phyloP scores from a whole-genome alignment of 345 rosid species.

The Psidium friedrichsthalianum region DNA sequence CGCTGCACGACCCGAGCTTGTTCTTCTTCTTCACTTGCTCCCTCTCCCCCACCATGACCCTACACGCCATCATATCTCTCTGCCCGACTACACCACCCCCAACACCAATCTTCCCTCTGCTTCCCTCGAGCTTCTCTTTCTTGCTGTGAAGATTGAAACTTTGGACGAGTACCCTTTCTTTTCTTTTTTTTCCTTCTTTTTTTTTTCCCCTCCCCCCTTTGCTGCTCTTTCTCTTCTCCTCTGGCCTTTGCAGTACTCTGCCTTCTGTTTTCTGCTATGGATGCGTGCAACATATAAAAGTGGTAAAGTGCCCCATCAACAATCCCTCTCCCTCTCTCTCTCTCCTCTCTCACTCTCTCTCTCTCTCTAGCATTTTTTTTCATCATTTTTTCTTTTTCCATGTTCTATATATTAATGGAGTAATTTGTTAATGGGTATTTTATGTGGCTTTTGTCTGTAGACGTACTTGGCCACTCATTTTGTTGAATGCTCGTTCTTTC shows the following conservation, averaged over 20 bases:
- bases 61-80: background rate
- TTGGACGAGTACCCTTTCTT: background rate
- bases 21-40: background rate
- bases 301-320: slow-evolving; percentile 18
- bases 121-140: background rate
- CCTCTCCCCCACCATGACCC: background rate
- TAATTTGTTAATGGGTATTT: background rate
- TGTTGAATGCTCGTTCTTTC: background rate
- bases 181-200: background rate
- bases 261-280: slow-evolving; percentile 27
- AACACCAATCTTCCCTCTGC: background rate
- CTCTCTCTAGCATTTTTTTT: background rate
- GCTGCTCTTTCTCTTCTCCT: background rate
- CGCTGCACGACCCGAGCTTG: background rate
- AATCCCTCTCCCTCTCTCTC: background rate
- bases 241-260: background rate
- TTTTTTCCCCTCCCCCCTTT: background rate
- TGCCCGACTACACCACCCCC: background rate
- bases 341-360: background rate
- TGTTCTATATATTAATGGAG: background rate
- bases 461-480: background rate
- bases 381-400: background rate
- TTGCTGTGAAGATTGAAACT: background rate
- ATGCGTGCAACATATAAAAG: slow-evolving; percentile 64
- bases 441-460: background rate